These are phyloP conservation scores for Tetraselmis chui DNA, from an alignment of 139 green algal species.

Conservation along the genomic window DNA sequence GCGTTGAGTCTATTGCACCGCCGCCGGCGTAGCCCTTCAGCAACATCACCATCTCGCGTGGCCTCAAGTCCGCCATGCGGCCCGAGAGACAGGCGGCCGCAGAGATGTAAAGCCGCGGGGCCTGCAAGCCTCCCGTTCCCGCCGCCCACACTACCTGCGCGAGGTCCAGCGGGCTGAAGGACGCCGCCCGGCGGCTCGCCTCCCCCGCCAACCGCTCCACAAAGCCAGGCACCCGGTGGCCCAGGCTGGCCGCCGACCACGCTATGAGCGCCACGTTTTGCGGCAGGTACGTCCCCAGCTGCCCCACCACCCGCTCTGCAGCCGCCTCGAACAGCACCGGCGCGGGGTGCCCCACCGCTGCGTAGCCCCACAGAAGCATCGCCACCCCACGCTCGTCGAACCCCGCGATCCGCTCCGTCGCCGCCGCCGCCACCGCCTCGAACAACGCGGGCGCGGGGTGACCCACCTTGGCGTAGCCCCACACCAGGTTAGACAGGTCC, in stretches of 20 bases:
- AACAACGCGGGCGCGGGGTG: neutral
- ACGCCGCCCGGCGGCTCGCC: too few species aligned
- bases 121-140: neutral
- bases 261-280: neutral
- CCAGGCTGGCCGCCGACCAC: neutral
- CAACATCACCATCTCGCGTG: neutral
- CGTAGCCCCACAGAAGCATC: neutral
- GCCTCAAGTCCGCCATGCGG: neutral
- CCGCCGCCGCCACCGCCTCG: neutral
- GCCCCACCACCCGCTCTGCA: neutral
- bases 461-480: constrained; percentile 6
- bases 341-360: neutral
- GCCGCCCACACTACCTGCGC: neutral
- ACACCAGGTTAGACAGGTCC: constrained; percentile 9
- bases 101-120: neutral
- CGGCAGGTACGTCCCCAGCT: neutral
- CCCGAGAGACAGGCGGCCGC: neutral
- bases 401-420: neutral
- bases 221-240: neutral
- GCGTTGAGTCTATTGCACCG: too few species aligned
- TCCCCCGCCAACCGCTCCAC: neutral
- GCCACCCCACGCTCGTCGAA: neutral
- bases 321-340: neutral
- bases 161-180: neutral
- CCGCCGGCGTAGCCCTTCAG: neutral